A percentile compares a stretch with the other conserved stretches of the same genome.
Conservation (phyloP, 495 filamentous ascomycete genomes). For the Massariosphaeria phaeospora region DNA sequence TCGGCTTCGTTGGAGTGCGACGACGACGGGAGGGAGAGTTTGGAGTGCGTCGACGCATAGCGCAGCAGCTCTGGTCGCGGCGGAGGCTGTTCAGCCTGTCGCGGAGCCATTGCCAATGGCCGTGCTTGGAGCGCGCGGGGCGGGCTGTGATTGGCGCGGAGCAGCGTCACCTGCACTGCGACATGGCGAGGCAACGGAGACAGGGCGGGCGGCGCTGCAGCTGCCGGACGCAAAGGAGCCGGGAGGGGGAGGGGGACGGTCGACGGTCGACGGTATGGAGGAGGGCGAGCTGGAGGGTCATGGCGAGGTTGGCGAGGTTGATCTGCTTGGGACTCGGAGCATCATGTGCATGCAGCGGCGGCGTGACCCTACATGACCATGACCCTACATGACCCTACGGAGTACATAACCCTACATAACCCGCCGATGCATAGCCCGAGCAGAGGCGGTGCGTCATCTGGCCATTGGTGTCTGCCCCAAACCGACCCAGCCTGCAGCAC, state of each 20-base stretch:
- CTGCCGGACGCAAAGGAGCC: too few species aligned
- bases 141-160: slow-evolving; percentile 13
- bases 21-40: slow-evolving; percentile 31
- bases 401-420: too few species aligned
- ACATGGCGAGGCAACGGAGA: slow-evolving; percentile 10
- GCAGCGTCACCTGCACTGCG: slow-evolving; percentile 14
- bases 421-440: too few species aligned
- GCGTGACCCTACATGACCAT: too few species aligned
- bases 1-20: slow-evolving; percentile 41
- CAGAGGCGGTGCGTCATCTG: too few species aligned
- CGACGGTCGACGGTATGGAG: too few species aligned
- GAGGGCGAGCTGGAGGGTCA: background rate
- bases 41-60: slow-evolving; percentile 29
- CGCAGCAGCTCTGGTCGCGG: slow-evolving; percentile 16
- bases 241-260: too few species aligned
- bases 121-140: background rate
- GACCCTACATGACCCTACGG: too few species aligned
- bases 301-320: too few species aligned
- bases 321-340: too few species aligned
- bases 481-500: background rate
- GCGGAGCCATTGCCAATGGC: slow-evolving; percentile 27
- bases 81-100: background rate
- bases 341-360: too few species aligned
- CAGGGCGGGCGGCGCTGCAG: background rate
- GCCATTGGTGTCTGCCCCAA: too few species aligned